Base-by-base conservation (phyloP, 805 yeast species). In the Candida methanosorbosa region DNA sequence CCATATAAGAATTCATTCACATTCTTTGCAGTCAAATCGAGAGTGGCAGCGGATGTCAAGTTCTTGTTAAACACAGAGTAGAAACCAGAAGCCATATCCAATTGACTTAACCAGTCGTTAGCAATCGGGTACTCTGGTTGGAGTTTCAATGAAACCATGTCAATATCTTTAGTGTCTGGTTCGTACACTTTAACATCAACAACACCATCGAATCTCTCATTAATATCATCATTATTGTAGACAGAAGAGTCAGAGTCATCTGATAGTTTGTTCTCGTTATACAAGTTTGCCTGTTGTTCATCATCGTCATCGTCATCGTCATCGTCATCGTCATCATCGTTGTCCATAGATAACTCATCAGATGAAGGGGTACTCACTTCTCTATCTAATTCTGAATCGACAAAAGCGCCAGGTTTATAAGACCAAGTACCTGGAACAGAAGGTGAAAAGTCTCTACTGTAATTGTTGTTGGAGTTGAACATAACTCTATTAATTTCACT, bases 131-230 rank as follows among this genome's bases (percentile, higher is more conserved):
- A 58, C 20, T 63, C 51, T 1, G 77, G 68, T 19, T 49, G 66
- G 46, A 26, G 49, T 46, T 37, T 59, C 43, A 63, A 54, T 41
- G 59, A 64, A 25, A 49, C 69, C 52, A 67, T 58, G 46, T 72
- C 77, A 2, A 60, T 50, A 21, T 63, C 71, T 18, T 59, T 61
- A 13, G 70, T 57, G 38, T 75, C 74, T 0, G 90, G 90, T 52
- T 82, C 92, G 49, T 72, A 82, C 3, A 75, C 81, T 45, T 75
- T 79, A 43, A 78, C 83, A 32, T 69, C 64, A 6, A 79, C 64
- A 16, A 75, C 51, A 3, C 66, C 70, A 15, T 44, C 41, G 54
- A 50, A 42, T 49, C 49, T 21, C 28, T 36, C 37, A 16, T 33
- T 32, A 9, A 34, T 30, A 20, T 39, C 33, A 16, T 37, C 38